These are phyloP conservation scores for Bacterosira constricta DNA, from an alignment of 108 stramenopile genomes.

Conservation along the genomic window DNA sequence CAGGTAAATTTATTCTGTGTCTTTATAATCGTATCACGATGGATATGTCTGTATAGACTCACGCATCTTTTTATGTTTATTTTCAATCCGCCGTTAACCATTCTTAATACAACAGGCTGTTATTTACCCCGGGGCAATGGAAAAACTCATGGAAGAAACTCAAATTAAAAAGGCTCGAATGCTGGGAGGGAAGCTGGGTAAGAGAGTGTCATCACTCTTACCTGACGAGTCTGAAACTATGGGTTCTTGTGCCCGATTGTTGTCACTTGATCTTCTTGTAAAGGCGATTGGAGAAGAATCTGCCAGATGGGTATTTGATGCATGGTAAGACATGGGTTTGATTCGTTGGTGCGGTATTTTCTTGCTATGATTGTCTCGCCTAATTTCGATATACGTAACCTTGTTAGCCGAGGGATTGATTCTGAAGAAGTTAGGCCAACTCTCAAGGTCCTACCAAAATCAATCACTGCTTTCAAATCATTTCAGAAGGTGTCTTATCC, in stretches of 20 bases:
- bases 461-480: conserved; percentile 85
- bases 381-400: no score
- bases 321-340: no score
- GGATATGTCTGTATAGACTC: background rate
- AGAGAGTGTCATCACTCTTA: conserved; percentile 50
- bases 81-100: background rate
- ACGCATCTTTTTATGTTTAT: background rate
- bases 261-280: conserved; percentile 63
- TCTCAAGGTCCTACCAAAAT: conserved; percentile 69
- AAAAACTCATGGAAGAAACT: conserved; percentile 63
- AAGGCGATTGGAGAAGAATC: conserved; percentile 55
- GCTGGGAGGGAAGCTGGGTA: conserved; percentile 87
- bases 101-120: conserved; percentile 60
- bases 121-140: conserved; percentile 57
- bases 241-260: conserved; percentile 54
- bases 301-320: conserved; percentile 71
- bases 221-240: conserved; percentile 49
- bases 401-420: conserved; percentile 75
- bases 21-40: conserved; percentile 1
- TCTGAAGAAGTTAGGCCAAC: conserved; percentile 71
- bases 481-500: conserved; percentile 51
- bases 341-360: no score
- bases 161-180: conserved; percentile 76
- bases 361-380: no score
- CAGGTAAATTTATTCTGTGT: conserved; percentile 40